Base-by-base conservation (phyloP, 352 stramenopile species). In the Phytopythium chamaehyphon region DNA sequence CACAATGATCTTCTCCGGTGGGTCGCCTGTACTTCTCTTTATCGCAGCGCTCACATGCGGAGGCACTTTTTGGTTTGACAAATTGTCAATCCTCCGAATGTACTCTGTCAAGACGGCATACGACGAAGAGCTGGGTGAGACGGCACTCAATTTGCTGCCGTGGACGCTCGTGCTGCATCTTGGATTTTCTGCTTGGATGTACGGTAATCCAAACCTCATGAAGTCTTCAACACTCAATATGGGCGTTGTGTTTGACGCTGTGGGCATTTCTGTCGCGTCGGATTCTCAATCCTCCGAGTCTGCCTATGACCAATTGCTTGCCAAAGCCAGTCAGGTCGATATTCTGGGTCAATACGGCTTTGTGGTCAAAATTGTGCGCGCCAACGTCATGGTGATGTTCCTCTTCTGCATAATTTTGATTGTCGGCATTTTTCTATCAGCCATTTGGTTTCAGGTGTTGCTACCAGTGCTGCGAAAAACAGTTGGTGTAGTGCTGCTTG, bases 111-210 rank as follows among this genome's bases (percentile, higher is more conserved):
- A 84, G 42, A 92, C 81, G 1, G 70, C 83, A 14, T 93, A 90
- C 61, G 81, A 92, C 53, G 80, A 93, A 52, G 78, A 73, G 23
- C 59, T 93, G 1, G 83, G 83, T 23, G 73, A 86, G 51, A 68
- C 69, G 2, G 75, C 75, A 6, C 52, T 93, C 9, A 26, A 42
- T 2, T 44, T 90, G 11, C 21, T 93, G 23, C 83, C 83, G 0
- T 93, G 81, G 81, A 80, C 81, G 5, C 63, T 93, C 1, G 73
- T 76, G 10, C 52, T 80, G 18, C 83, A 93, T 44, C 48, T 93
- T 35, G 76, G 28, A 3, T 90, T 93, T 48, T 91, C 83, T 0
- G 75, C 71, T 18, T 93, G 83, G 83, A 89, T 90, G 81, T 93
- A 90, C 37, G 81, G 83, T 36, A 91, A 92, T 48, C 70, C 73